Base-by-base conservation (phyloP, 1,284 basidiomycete species). In the Apiotrichum siamense region DNA sequence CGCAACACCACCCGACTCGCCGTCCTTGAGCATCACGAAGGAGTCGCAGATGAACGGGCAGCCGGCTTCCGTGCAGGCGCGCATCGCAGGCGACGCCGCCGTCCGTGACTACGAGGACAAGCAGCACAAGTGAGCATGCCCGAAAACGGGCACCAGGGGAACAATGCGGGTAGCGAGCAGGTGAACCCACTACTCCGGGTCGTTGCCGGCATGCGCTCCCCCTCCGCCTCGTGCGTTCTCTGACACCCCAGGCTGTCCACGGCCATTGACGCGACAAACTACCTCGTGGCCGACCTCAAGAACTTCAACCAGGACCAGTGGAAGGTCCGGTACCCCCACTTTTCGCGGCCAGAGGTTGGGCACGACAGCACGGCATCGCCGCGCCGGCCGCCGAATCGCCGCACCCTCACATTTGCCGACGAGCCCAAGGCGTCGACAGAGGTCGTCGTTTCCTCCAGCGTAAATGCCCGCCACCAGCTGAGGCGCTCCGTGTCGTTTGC, bases 271-370 rank as follows among this genome's bases (percentile, higher is more conserved):
- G 77, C 81, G 0, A 84, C 88, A 27, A 81, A 82, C 63, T 68
- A 75, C 18, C 80, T 97, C 42, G 77, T 96, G 33, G 76, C 73
- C 47, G 85, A 86, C 61, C 75, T 97, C 27, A 82, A 83, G 54
- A 77, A 80, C 55, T 94, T 93, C 77, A 96, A 88, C 77, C 85
- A 84, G 72, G 79, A 84, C 42, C 80, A 86, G 59, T 94, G 90
- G 87, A 79, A 88, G 33, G 82, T 96, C 26, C 79, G 88, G 51
- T 97, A 97, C 71, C 91, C 91, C 42, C 80, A 82, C 35, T 57
- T 57, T 43, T 36, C 47, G 6, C 47, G 25, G 44, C 2, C 33
- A 11, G 29, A 23, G 21, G 18, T 13, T 7, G 20, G 9, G 23
- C 15, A 18, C 3, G 24, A 23, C 38, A 65, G 66, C 54, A 35